Evolutionary conservation across 2,329 filamentous ascomycete genomes (phyloP), one percentile per base, ranked within the genome.

Genomic region (Paraphaeosphaeria sporulosa): DNA sequence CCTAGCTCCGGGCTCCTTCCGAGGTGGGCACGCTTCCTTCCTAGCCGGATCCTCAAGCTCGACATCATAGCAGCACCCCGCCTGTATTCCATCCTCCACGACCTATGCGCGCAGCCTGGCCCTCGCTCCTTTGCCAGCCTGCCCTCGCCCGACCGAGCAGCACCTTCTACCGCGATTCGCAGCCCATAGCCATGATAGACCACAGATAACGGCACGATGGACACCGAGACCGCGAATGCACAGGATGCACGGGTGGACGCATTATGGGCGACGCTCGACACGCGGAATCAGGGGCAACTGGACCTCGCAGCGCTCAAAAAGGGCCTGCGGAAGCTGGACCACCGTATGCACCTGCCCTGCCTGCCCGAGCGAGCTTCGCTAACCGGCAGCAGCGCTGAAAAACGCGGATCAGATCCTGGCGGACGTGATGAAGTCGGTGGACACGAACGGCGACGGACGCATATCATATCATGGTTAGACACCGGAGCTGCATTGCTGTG

Each of bases 371-470:
- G 55, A 47, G 53, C 40, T 36, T 46, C 44, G 60, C 64, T 71
- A 69, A 75, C 63, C 70, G 63, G 65, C 61, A 66, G 66, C 70
- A 89, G 88, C 90, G 64, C 80, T 99, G 73, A 96, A 97, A 83
- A 95, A 97, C 84, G 95, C 95, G 75, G 91, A 96, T 78, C 83
- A 87, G 40, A 88, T 98, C 83, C 85, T 99, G 64, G 86, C 87
- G 73, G 89, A 91, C 72, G 91, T 98, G 59, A 86, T 97, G 75
- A 84, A 86, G 65, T 86, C 90, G 62, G 93, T 97, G 64, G 95
- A 99, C 75, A 90, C 89, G 59, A 93, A 94, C 74, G 87, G 89
- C 27, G 93, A 98, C 78, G 93, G 94, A 65, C 90, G 89, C 72
- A 98, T 99, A 70, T 90, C 96, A 79, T 97, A 92, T 76, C 87